phyloP scores from a whole-genome alignment of 306 rosid species.

The Cucumis melo region DNA sequence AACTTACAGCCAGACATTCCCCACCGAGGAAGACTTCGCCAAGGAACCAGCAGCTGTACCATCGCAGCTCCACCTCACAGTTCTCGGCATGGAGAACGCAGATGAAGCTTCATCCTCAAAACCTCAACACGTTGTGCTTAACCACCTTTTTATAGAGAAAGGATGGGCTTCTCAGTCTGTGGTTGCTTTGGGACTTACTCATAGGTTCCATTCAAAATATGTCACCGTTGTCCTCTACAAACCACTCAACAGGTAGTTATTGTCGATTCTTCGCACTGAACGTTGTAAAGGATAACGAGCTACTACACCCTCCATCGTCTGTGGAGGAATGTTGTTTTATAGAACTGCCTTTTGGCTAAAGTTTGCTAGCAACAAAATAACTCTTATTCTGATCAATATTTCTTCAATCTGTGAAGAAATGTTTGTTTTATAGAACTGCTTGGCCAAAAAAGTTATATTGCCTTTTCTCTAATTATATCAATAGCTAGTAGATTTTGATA shows the following conservation, averaged over 20 bases:
- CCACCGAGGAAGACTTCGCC: slow-evolving; percentile 64
- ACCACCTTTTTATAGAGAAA: slow-evolving; percentile 78
- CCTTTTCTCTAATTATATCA: background rate
- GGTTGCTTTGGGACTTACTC: slow-evolving; percentile 85
- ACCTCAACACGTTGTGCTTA: slow-evolving; percentile 85
- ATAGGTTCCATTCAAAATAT: slow-evolving; percentile 75
- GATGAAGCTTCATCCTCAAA: slow-evolving; percentile 43
- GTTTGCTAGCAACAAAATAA: slow-evolving; percentile 2
- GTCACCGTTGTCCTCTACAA: slow-evolving; percentile 90
- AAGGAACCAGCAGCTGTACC: slow-evolving; percentile 79
- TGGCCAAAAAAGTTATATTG: background rate
- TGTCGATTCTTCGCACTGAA: background rate
- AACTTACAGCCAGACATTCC: slow-evolving; percentile 53
- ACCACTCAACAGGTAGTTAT: slow-evolving; percentile 53
- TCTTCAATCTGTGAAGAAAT: background rate
- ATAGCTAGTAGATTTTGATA: background rate
- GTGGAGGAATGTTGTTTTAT: slow-evolving; percentile 5
- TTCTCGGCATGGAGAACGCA: slow-evolving; percentile 56
- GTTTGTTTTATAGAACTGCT: background rate
- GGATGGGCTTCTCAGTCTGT: slow-evolving; percentile 72
- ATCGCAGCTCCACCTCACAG: slow-evolving; percentile 63
- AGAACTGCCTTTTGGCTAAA: background rate
- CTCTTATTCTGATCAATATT: background rate
- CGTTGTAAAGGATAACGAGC: background rate
- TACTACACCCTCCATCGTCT: background rate